phyloP scores from a whole-genome alignment of 169 alveolate genomes.

The Plasmodium ovale region DNA sequence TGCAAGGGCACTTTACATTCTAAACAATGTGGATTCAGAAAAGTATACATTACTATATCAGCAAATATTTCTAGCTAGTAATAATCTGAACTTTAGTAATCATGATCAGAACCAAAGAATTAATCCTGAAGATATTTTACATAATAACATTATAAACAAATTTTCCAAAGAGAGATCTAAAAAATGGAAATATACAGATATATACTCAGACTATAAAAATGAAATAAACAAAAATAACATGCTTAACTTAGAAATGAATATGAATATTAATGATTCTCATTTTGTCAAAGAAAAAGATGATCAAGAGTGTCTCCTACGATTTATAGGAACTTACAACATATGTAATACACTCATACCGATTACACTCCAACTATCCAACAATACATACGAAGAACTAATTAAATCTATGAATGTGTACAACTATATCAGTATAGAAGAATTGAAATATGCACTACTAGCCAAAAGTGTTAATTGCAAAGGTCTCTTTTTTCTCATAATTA shows the following conservation, averaged over 20 bases:
- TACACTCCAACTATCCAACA: constrained; percentile 52
- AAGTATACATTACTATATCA: constrained; percentile 52
- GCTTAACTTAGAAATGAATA: constrained; percentile 68
- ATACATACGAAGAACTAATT: constrained; percentile 34
- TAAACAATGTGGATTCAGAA: constrained; percentile 67
- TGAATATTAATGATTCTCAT: constrained; percentile 48
- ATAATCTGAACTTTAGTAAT: constrained; percentile 27
- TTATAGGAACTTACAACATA: constrained; percentile 62
- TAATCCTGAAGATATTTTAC: constrained; percentile 17
- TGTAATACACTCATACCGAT: constrained; percentile 54
- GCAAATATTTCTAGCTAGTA: constrained; percentile 55
- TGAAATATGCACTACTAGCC: constrained; percentile 82
- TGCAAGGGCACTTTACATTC: constrained; percentile 55
- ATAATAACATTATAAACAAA: constrained; percentile 57
- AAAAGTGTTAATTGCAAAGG: constrained; percentile 84
- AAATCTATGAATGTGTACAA: constrained; percentile 73
- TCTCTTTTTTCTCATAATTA: constrained; percentile 79
- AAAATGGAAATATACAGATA: constrained; percentile 20
- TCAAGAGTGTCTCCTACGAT: constrained; percentile 61
- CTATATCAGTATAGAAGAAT: constrained; percentile 75
- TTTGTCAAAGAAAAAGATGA: constrained; percentile 59
- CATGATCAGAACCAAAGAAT: constrained; percentile 36
- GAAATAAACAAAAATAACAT: constrained; percentile 69
- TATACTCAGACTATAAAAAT: constrained; percentile 53
- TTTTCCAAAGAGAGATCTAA: constrained; percentile 4